These are phyloP conservation scores for Bipolaris zeicola DNA, from an alignment of 2,329 filamentous ascomycete species.

Conservation along the genomic window DNA sequence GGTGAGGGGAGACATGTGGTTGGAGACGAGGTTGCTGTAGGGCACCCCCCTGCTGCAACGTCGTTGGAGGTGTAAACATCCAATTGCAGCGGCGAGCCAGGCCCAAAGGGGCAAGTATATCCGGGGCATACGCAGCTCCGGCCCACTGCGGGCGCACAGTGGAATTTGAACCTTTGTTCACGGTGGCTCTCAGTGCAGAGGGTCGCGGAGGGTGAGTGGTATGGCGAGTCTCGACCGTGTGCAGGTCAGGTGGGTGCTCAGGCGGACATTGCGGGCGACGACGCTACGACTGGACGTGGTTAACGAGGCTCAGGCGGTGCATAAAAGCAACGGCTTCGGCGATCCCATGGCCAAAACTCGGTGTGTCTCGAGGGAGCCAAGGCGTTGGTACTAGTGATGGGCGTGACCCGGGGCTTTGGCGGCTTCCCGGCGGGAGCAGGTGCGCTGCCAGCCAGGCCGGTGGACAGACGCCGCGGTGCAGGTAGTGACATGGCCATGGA, in stretches of 20 bases:
- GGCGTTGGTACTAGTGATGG: neutral
- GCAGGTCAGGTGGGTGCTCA: conserved; percentile 21
- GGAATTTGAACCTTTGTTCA: neutral
- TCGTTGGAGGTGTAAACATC: neutral
- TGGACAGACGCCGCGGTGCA: neutral
- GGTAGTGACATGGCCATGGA: neutral
- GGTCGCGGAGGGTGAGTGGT: no score
- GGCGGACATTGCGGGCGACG: conserved; percentile 18
- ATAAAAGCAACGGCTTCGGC: conserved; percentile 19
- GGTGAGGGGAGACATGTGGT: neutral
- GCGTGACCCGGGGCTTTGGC: neutral
- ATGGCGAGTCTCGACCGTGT: conserved; percentile 23
- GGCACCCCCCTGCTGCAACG: neutral
- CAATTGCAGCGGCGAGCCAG: neutral
- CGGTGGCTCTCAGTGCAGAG: no score
- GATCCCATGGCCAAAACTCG: conserved; percentile 6
- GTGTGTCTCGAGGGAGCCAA: neutral
- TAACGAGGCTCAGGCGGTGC: conserved; percentile 22
- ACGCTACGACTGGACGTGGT: conserved; percentile 17
- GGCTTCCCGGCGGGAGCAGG: neutral
- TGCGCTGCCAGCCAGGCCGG: no score
- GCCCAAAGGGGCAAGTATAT: neutral
- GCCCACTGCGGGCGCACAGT: neutral
- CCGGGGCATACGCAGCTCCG: neutral
- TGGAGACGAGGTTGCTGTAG: neutral